Evolutionary conservation across 1,284 basidiomycete genomes (phyloP).

Genomic region (Ganoderma sinense): DNA sequence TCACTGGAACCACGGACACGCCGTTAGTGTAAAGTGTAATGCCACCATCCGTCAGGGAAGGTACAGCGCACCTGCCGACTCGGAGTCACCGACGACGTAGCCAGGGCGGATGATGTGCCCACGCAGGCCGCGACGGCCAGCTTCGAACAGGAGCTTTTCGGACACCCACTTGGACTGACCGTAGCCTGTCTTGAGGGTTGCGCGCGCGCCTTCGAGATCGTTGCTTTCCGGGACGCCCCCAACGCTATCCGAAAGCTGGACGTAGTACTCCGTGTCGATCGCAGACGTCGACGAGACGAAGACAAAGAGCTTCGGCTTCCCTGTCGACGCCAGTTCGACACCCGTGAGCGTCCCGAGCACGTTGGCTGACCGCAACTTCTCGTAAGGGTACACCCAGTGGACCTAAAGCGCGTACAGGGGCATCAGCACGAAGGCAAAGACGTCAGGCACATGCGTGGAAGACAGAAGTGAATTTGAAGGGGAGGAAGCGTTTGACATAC

Average conservation of each 20-base stretch:
- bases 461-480: not conserved
- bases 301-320: conserved; percentile 84
- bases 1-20: conserved; percentile 66
- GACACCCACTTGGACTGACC: conserved; percentile 99
- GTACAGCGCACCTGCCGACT: conserved; percentile 72
- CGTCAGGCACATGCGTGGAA: not conserved
- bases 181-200: conserved; percentile 88
- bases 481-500: conserved; percentile 53
- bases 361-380: conserved; percentile 91
- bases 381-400: conserved; percentile 99
- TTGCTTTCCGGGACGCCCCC: conserved; percentile 89
- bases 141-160: conserved; percentile 93
- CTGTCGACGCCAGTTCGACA: conserved; percentile 80
- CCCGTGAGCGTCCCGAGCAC: conserved; percentile 90
- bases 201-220: conserved; percentile 88
- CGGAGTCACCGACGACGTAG: conserved; percentile 95
- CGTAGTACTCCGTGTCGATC: conserved; percentile 92
- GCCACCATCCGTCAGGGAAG: conserved; percentile 18
- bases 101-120: conserved; percentile 94
- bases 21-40: not conserved
- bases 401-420: conserved; percentile 59
- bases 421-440: not conserved
- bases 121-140: conserved; percentile 85
- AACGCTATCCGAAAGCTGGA: conserved; percentile 79
- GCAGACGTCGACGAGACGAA: conserved; percentile 97